These are phyloP conservation scores for Yamadazyma dushanensis DNA, from an alignment of 1,139 yeast genomes.

Conservation along the genomic window DNA sequence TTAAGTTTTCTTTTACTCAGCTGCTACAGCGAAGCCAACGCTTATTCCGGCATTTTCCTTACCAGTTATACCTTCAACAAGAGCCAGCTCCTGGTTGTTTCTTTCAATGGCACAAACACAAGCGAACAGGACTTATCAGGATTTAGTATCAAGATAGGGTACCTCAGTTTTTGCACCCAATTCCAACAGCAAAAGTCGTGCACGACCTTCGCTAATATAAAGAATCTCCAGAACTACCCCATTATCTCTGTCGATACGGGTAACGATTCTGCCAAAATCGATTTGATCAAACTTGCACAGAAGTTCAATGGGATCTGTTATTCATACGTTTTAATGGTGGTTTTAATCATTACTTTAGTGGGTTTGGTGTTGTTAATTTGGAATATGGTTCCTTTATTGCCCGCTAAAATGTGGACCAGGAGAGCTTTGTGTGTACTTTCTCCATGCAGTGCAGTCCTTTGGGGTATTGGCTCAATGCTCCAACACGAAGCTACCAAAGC, in stretches of 20 bases:
- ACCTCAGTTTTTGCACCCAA: conserved; percentile 49
- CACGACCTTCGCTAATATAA: conserved; percentile 26
- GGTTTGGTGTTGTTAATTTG: conserved; percentile 45
- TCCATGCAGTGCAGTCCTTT: conserved; percentile 43
- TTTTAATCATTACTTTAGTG: conserved; percentile 44
- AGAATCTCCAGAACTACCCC: conserved; percentile 23
- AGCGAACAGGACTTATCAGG: conserved; percentile 19
- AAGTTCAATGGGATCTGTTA: conserved; percentile 49
- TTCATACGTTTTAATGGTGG: conserved; percentile 53
- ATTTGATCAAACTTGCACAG: conserved; percentile 41
- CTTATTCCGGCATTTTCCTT: conserved; percentile 48
- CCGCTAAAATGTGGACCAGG: conserved; percentile 36
- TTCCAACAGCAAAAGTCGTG: conserved; percentile 30
- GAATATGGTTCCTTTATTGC: conserved; percentile 48
- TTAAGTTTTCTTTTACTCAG: conserved; percentile 56
- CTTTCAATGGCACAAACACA: conserved; percentile 12
- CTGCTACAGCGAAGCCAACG: conserved; percentile 38
- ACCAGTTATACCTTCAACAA: conserved; percentile 47
- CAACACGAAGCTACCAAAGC: conserved; percentile 60
- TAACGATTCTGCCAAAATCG: conserved; percentile 19
- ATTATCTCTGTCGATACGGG: conserved; percentile 21
- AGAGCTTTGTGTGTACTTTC: conserved; percentile 36
- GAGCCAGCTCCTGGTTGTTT: conserved; percentile 35
- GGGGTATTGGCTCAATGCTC: conserved; percentile 75
- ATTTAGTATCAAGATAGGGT: conserved; percentile 49